Base-by-base conservation (phyloP, 108 stramenopile species). In the Cyclotella distinguenda region DNA sequence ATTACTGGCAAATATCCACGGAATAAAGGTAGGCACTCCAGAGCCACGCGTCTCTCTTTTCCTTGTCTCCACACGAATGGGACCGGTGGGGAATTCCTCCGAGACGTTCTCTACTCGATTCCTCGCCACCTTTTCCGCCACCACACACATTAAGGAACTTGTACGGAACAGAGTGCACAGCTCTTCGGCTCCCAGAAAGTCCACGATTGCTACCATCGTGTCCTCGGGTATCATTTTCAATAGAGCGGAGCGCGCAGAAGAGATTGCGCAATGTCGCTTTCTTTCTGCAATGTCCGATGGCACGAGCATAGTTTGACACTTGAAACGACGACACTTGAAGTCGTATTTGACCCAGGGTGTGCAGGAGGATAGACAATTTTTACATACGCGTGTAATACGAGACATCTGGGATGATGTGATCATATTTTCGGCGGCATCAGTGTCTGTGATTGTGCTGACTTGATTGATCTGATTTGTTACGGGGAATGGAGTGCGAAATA, bases 311-410 rank as follows among this genome's bases (percentile, higher is more conserved):
- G 73, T 74, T 49, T 74, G 39, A 36, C 73, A 74, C 31, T 66
- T 64, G 51, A 74, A 61, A 6, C 52, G 23, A 1, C 73, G 47
- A 26, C 73, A 74, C 19, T 53, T 51, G 30, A 74, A 74, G 34
- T 74, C 73, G 26, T 74, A 60, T 23, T 43, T 66, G 1, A 74
- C 59, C 64, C 65, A 74, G 0, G 73, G 73, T 22, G 73, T 61
- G 34, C 46, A 60, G 10, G 53, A 59, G 21, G 64, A 26, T 6
- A 74, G 25, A 36, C 65, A 74, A 38, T 74, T 60, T 27, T 30
- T 45, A 35, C 73, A 74, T 19, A 74, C 51, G 9, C 73, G 54
- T 27, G 59, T 74, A 31, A 66, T 66, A 26, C 68, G 39, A 0
- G 59, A 51, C 4, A 48, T 6, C 13, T 50, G 23, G 9, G 25